Evolutionary conservation across 2,329 filamentous ascomycete genomes (phyloP).

Genomic region (Aurifilum marmelostoma): DNA sequence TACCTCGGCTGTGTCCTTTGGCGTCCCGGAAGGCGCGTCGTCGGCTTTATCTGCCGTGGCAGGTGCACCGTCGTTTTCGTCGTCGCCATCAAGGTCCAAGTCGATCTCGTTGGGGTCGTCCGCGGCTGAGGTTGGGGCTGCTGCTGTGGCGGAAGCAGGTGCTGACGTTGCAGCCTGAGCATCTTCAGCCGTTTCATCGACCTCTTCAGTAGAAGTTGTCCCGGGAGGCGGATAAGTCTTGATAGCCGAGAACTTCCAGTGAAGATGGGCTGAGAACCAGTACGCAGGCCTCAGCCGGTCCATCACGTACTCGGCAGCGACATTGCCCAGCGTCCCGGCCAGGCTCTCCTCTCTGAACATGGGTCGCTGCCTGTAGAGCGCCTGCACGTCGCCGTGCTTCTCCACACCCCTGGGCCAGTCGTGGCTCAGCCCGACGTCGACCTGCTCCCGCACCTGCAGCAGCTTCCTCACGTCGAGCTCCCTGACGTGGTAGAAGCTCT

Average conservation of each 20-base stretch:
- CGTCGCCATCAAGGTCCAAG: conserved; percentile 61
- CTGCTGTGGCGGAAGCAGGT: conserved; percentile 26
- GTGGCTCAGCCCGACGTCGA: conserved; percentile 90
- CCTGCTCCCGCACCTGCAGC: conserved; percentile 79
- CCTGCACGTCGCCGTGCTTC: conserved; percentile 69
- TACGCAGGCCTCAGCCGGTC: conserved; percentile 78
- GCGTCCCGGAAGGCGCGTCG: conserved; percentile 17
- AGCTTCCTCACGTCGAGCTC: conserved; percentile 92
- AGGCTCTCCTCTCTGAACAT: conserved; percentile 76
- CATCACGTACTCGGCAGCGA: conserved; percentile 78
- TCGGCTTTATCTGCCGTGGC: conserved; percentile 23
- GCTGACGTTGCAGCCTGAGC: conserved; percentile 15
- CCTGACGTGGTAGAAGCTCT: conserved; percentile 85
- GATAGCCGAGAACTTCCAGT: conserved; percentile 80
- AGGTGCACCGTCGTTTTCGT: conserved; percentile 43
- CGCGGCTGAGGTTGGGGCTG: conserved; percentile 20
- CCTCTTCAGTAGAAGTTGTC: conserved; percentile 32
- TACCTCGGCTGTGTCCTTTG: conserved; percentile 32
- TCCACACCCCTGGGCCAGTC: conserved; percentile 93
- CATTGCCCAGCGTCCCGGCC: conserved; percentile 75
- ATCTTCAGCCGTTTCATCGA: conserved; percentile 30
- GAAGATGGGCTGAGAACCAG: conserved; percentile 95
- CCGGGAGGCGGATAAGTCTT: conserved; percentile 52
- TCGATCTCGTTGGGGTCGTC: conserved; percentile 72
- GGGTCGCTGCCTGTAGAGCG: conserved; percentile 73